Conservation (phyloP, 257 asterid species). For the Scutellaria baicalensis region DNA sequence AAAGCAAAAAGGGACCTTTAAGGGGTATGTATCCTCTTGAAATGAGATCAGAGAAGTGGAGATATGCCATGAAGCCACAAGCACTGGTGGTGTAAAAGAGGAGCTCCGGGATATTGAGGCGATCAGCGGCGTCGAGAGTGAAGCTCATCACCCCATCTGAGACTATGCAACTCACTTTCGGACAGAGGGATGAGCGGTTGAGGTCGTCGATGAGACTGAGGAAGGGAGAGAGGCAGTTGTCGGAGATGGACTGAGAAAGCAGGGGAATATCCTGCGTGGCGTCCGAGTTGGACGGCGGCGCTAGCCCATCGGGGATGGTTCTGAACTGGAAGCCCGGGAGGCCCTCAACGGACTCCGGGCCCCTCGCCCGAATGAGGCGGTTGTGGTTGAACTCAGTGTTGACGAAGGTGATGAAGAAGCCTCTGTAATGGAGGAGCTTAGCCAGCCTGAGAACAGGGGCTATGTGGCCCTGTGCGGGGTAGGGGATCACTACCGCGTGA, state of each 20-base stretch:
- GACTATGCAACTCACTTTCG: conserved; percentile 30
- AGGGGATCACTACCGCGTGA: conserved; percentile 40
- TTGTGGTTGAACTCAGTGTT: conserved; percentile 43
- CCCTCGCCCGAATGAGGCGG: conserved; percentile 29
- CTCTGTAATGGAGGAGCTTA: conserved; percentile 28
- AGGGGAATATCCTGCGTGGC: conserved; percentile 37
- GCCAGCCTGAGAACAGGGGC: conserved; percentile 37
- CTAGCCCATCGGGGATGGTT: conserved; percentile 48
- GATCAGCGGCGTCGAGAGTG: conserved; percentile 34
- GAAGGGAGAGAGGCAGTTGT: conserved; percentile 25
- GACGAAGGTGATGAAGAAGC: conserved; percentile 47
- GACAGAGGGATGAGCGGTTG: conserved; percentile 21
- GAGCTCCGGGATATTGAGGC: conserved; percentile 29
- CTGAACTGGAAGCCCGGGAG: conserved; percentile 26
- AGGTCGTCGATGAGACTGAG: conserved; percentile 23
- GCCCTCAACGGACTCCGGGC: conserved; percentile 31
- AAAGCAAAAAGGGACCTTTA: conserved; percentile 21
- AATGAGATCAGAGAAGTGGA: conserved; percentile 26
- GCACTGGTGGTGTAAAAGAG: conserved; percentile 36
- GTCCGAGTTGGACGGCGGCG: conserved; percentile 28
- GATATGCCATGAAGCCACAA: conserved; percentile 34
- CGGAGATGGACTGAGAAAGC: conserved; percentile 22
- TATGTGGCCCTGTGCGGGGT: conserved; percentile 50
- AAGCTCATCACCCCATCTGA: conserved; percentile 46
- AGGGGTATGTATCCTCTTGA: conserved; percentile 33